Percentiles rank a stretch among this genome's conserved stretches.
These are phyloP conservation scores for Jackrogersella multiformis DNA, from an alignment of 495 filamentous ascomycete species.

Conservation along the genomic window DNA sequence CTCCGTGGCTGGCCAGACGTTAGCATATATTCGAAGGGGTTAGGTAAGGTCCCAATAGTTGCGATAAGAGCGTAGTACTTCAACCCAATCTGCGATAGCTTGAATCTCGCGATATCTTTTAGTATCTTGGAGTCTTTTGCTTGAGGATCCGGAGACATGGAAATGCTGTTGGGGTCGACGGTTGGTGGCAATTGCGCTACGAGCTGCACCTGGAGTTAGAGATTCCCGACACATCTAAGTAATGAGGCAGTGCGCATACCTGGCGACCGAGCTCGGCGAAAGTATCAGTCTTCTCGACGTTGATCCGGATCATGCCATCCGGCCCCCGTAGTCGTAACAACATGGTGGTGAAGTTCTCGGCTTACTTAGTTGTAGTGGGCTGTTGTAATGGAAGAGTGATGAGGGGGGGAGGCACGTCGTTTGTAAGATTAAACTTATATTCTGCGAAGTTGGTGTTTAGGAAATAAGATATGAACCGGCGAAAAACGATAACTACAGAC, in stretches of 20 bases:
- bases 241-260: conserved; percentile 47
- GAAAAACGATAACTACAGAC: background rate
- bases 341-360: conserved; percentile 55
- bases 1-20: conserved; percentile 75
- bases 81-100: conserved; percentile 75
- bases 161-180: conserved; percentile 76
- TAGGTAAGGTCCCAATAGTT: background rate
- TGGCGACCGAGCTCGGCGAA: conserved; percentile 62
- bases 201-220: conserved; percentile 47
- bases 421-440: background rate
- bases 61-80: conserved; percentile 58
- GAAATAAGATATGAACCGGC: background rate
- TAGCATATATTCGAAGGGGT: conserved; percentile 16
- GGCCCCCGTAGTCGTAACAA: conserved; percentile 73
- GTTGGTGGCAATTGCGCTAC: conserved; percentile 61
- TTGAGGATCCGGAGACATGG: conserved; percentile 80
- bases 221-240: background rate
- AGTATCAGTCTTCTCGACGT: conserved; percentile 65
- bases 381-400: conserved; percentile 8
- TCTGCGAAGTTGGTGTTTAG: background rate
- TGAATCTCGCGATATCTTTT: conserved; percentile 69
- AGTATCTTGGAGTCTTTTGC: conserved; percentile 78
- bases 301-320: conserved; percentile 75
- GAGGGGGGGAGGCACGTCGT: background rate
- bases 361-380: conserved; percentile 2